Base-by-base conservation (phyloP, 2,329 filamentous ascomycete species). In the Gnomoniopsis sp. region DNA sequence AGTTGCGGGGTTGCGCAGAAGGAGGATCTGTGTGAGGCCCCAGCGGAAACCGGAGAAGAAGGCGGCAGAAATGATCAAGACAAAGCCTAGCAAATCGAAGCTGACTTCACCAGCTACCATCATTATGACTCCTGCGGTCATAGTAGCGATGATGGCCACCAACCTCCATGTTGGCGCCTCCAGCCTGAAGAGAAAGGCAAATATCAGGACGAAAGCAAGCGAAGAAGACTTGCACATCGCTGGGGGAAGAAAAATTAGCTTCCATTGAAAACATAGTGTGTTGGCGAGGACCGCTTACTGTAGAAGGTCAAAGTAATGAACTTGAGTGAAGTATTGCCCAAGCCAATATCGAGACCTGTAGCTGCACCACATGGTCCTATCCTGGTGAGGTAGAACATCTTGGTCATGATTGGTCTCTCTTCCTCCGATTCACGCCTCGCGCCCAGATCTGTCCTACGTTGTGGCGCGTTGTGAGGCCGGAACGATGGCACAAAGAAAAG, bases 211-310 rank as follows among this genome's bases (percentile, higher is more conserved):
- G 70, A 98, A 99, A 48, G 91, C 93, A 22, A 99, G 84, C 17
- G 93, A 91, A 11, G 93, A 97, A 6, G 93, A 98, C 82, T 99
- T 99, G 77, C 95, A 98, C 95, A 99, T 98, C 60, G 95, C 86
- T 88, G 63, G 21, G 22, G 44, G n/a, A n/a, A n/a, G n/a, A n/a
- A 26, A 14, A 15, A 64, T 72, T 62, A 73, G 69, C 56, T 55
- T 51, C 49, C 49, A 46, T 63, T 58, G 54, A 23, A n/a, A 17
- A 12, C 30, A 49, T 4, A 21, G 26, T 10, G 10, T 14, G 14
- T 21, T 10, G 15, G 36, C 12, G 11, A 19, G 7, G 3, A 22
- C 15, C 3, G 36, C 84, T 65, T 80, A 88, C 86, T 99, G 75
- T 96, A 96, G 72, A 99, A 99, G 11, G 93, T 97, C 65, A 99